A percentile compares a stretch with the other conserved stretches of the same genome.
Evolutionary conservation across 2,329 filamentous ascomycete genomes (phyloP).

Genomic region (Xylaria sp.): DNA sequence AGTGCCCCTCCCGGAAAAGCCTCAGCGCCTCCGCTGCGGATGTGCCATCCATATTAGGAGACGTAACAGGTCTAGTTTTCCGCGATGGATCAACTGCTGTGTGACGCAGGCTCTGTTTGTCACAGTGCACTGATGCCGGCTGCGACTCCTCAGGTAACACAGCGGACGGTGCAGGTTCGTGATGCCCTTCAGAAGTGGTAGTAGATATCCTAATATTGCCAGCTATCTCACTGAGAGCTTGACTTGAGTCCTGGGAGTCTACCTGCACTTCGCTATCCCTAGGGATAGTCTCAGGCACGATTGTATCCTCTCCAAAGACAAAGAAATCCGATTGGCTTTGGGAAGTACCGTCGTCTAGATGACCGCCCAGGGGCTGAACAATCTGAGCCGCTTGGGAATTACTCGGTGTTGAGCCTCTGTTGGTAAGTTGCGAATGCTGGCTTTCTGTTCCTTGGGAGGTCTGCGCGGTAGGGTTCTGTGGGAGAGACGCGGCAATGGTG

Average conservation of each 20-base stretch:
- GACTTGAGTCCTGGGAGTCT: conserved; percentile 40
- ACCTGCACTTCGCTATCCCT: conserved; percentile 16
- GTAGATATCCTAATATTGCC: conserved; percentile 44
- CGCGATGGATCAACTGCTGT: conserved; percentile 11
- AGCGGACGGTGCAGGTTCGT: conserved; percentile 6
- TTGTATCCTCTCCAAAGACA: conserved; percentile 41
- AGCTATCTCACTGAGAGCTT: conserved; percentile 44
- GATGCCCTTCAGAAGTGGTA: conserved; percentile 28
- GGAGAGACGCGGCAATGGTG: conserved; percentile 30
- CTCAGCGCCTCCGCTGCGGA: conserved; percentile 42
- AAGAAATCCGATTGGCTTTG: conserved; percentile 39
- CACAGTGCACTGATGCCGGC: background rate
- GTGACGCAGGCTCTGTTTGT: background rate
- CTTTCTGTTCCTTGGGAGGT: conserved; percentile 25
- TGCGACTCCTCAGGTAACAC: background rate
- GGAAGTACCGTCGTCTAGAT: conserved; percentile 37
- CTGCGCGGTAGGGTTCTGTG: conserved; percentile 20
- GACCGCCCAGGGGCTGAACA: conserved; percentile 40
- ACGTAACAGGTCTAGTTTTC: conserved; percentile 10
- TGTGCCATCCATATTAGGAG: conserved; percentile 41
- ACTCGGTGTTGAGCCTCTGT: conserved; percentile 30
- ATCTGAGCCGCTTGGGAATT: conserved; percentile 47
- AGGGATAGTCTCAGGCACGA: conserved; percentile 33
- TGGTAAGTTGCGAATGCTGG: conserved; percentile 28
- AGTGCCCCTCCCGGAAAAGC: conserved; percentile 37